Percentiles rank a stretch among this genome's conserved stretches.
Evolutionary conservation across 257 asterid species (phyloP).

Genomic region (Leptodermis oblonga): DNA sequence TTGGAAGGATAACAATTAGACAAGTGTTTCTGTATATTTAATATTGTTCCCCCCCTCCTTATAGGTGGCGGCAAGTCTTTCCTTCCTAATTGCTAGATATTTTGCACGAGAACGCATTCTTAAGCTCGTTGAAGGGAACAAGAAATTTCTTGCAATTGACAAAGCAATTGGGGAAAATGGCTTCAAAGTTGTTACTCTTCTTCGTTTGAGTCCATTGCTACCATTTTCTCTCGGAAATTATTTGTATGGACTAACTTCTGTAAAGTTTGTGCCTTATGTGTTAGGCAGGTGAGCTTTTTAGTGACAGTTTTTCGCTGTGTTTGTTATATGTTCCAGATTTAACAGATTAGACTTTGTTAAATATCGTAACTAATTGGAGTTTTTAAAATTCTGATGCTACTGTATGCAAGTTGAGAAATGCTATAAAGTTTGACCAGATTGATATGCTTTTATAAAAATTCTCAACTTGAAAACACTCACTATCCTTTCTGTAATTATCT

Average conservation of each 20-base stretch:
- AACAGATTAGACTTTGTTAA: background rate
- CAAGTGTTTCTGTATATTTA: constrained; percentile 22
- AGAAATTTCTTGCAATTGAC: constrained; percentile 91
- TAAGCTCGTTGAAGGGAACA: constrained; percentile 92
- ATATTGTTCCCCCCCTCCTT: constrained; percentile 17
- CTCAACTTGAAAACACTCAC: background rate
- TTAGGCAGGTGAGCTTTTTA: constrained; percentile 69
- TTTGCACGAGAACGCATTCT: constrained; percentile 97
- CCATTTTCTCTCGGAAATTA: constrained; percentile 96
- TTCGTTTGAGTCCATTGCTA: constrained; percentile 96
- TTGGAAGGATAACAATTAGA: constrained; percentile 12
- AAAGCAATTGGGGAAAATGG: constrained; percentile 97
- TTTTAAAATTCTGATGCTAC: background rate
- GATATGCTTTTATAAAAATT: background rate
- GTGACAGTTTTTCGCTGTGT: background rate
- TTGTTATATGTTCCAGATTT: background rate
- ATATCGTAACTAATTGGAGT: background rate
- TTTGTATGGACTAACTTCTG: constrained; percentile 93
- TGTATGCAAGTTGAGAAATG: background rate
- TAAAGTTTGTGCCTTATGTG: constrained; percentile 83
- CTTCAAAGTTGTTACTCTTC: constrained; percentile 90
- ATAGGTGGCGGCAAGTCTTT: constrained; percentile 90
- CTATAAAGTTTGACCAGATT: background rate
- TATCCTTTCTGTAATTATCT: background rate
- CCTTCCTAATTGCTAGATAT: constrained; percentile 94